Evolutionary conservation across 2,329 filamentous ascomycete genomes (phyloP).

Genomic region (Neurospora sp.): DNA sequence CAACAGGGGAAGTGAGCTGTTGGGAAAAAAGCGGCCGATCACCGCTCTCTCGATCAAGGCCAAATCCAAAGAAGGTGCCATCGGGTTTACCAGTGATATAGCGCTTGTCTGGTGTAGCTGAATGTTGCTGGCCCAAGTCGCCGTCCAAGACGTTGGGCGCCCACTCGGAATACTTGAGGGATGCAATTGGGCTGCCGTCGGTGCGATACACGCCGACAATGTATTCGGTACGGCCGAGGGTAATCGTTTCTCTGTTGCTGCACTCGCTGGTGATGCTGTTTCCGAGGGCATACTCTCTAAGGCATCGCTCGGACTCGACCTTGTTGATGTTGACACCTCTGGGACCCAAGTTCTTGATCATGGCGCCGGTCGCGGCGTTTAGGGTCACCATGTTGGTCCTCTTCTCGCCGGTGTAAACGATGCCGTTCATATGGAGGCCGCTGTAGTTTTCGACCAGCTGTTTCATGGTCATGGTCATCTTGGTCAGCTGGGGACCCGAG

Average conservation of each 20-base stretch:
- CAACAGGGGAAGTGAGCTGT: slow-evolving; percentile 67
- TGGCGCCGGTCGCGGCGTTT: slow-evolving; percentile 73
- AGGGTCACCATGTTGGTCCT: slow-evolving; percentile 83
- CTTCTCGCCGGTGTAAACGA: slow-evolving; percentile 87
- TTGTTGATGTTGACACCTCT: slow-evolving; percentile 57
- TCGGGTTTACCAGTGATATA: slow-evolving; percentile 86
- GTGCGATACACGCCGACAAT: slow-evolving; percentile 73
- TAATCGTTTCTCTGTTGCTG: slow-evolving; percentile 68
- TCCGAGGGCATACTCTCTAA: slow-evolving; percentile 55
- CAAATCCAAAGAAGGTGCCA: slow-evolving; percentile 72
- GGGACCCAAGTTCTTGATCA: slow-evolving; percentile 77
- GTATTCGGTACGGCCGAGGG: slow-evolving; percentile 81
- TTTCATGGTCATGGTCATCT: slow-evolving; percentile 68
- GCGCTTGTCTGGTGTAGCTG: slow-evolving; percentile 67
- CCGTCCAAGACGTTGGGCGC: slow-evolving; percentile 81
- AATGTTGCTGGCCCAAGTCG: slow-evolving; percentile 79
- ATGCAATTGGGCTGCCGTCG: slow-evolving; percentile 69
- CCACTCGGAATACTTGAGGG: slow-evolving; percentile 91
- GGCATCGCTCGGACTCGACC: slow-evolving; percentile 56
- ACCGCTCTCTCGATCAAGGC: slow-evolving; percentile 46
- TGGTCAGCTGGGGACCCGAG: slow-evolving; percentile 47
- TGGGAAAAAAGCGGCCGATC: slow-evolving; percentile 53
- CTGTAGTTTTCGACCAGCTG: slow-evolving; percentile 74
- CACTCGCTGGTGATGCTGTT: slow-evolving; percentile 65
- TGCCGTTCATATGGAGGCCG: slow-evolving; percentile 65